Base-by-base conservation (phyloP, 805 yeast genomes). In the Scheffersomyces lignosus region DNA sequence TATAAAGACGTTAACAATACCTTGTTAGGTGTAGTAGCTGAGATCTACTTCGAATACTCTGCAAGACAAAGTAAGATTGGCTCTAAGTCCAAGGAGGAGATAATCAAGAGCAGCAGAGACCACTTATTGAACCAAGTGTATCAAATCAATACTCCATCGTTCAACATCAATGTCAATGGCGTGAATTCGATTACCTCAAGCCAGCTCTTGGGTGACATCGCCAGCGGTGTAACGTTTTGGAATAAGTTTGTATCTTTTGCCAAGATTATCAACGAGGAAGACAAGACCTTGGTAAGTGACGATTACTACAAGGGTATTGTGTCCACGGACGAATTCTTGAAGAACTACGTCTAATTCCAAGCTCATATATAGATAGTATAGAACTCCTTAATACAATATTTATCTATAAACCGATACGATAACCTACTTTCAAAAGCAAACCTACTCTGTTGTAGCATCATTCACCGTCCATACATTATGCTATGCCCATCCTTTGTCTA, bases 11-110 rank as follows among this genome's bases (percentile, higher is more conserved):
- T 78, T 22, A 82, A 86, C 41, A 82, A 73, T 51, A 79, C 87
- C 1, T 64, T 84, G 10, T 56, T 81, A 49, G 91, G 86, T 5
- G 70, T 83, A 8, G 66, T 82, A 3, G 64, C 75, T 4, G 80
- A 79, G 49, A 62, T 75, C 14, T 78, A 73, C 46, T 70, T 79
- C 29, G 80, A 75, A 38, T 63, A 51, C 33, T 60, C 70, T 20
- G 50, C 57, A 20, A 64, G 58, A 37, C 58, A 53, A 41, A 35
- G 49, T 16, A 56, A 56, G 34, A 34, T 52, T 9, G 56, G 56
- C 4, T 37, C 33, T 16, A 45, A 43, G 14, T n/a, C 52, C 8
- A 52, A 52, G 32, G 58, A 58, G 18, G 65, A 59, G 17, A 49
- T 59, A 15, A 48, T 56, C 13, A 49, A 51, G 15, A 40, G 38